A percentile compares a stretch with the other conserved stretches of the same genome.
Evolutionary conservation across 179 eudicot genomes (phyloP).

Genomic region (Pouteria campechiana): DNA sequence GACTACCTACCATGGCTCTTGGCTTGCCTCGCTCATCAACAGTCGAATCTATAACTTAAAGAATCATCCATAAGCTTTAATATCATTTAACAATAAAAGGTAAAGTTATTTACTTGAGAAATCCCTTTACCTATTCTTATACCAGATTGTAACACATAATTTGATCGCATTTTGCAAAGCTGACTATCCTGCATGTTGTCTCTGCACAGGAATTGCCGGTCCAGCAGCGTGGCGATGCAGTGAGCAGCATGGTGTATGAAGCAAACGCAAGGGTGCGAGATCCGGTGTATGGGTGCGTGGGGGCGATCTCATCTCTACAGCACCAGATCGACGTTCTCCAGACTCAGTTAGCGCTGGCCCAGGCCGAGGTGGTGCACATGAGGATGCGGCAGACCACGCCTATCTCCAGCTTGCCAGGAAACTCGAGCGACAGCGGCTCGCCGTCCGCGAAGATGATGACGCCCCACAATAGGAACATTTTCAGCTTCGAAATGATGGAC

Average conservation of each 20-base stretch:
- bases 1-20: too few relatives aligned
- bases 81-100: too few relatives aligned
- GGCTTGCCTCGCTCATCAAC: too few relatives aligned
- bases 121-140: too few relatives aligned
- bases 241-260: constrained; percentile 88
- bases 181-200: too few relatives aligned
- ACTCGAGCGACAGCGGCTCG: constrained; percentile 41
- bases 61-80: too few relatives aligned
- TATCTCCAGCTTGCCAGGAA: constrained; percentile 9
- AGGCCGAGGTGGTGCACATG: constrained; percentile 77
- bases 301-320: constrained; percentile 76
- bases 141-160: too few relatives aligned
- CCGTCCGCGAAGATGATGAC: constrained; percentile 35
- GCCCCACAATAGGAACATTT: constrained; percentile 47
- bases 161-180: too few relatives aligned
- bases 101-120: too few relatives aligned
- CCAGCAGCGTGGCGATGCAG: constrained; percentile 77
- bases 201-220: constrained; percentile 57
- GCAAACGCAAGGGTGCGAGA: constrained; percentile 89
- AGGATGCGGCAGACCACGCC: constrained; percentile 47
- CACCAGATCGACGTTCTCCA: constrained; percentile 64
- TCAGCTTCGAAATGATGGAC: constrained; percentile 56
- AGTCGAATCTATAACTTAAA: too few relatives aligned
- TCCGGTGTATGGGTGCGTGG: constrained; percentile 88
- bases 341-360: constrained; percentile 61